Conservation (phyloP, 176 grass and related monocot genomes). For the Zoysia japonica region DNA sequence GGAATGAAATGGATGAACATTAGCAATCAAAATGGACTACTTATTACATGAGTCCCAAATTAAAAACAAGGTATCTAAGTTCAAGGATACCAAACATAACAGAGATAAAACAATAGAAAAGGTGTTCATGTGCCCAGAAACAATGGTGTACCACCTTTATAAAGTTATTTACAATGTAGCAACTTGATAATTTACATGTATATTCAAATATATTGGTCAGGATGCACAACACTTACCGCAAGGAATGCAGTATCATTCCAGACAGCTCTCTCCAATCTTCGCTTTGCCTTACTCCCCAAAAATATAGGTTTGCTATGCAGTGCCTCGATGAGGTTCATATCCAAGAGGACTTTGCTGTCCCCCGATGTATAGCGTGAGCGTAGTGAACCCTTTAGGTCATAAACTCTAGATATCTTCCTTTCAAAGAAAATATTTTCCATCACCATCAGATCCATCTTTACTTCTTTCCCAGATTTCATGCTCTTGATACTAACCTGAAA, state of each 20-base stretch:
- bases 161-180: background rate
- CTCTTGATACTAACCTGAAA: constrained; percentile 77
- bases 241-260: constrained; percentile 99
- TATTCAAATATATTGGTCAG: constrained; percentile 20
- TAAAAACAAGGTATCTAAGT: constrained; percentile 15
- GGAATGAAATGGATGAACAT: background rate
- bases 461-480: constrained; percentile 73
- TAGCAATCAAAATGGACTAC: background rate
- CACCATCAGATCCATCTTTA: constrained; percentile 90
- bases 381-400: constrained; percentile 95
- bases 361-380: constrained; percentile 79
- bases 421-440: constrained; percentile 98
- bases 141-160: constrained; percentile 12
- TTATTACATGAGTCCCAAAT: background rate
- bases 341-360: constrained; percentile 83
- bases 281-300: constrained; percentile 78
- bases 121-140: background rate
- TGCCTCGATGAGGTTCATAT: constrained; percentile 83
- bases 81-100: background rate
- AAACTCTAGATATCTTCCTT: constrained; percentile 85
- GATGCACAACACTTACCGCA: constrained; percentile 57
- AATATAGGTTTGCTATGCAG: constrained; percentile 89
- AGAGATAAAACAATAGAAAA: background rate
- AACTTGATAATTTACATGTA: background rate
- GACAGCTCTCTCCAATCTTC: constrained; percentile 78